Evolutionary conservation across 179 eudicot species (phyloP).

Genomic region (Pouteria campechiana): DNA sequence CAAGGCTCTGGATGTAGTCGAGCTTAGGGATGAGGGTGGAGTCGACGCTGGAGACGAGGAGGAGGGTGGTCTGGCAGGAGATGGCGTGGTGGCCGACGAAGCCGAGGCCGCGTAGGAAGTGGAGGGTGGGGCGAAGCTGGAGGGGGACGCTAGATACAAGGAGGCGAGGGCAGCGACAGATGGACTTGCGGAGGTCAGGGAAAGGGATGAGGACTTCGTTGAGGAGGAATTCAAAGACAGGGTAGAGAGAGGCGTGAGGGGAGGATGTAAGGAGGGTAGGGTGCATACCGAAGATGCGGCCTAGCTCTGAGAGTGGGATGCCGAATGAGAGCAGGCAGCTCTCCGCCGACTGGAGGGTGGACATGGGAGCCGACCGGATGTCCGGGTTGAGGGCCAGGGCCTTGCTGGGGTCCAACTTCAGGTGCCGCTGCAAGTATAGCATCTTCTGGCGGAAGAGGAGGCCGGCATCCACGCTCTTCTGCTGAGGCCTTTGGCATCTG

Average conservation of each 20-base stretch:
- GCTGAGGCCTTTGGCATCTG: conserved; percentile 3
- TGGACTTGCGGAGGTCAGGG: conserved; percentile 27
- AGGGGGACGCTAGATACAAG: conserved; percentile 32
- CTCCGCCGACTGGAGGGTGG: conserved; percentile 38
- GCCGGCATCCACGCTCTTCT: conserved; percentile 30
- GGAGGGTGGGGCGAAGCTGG: conserved; percentile 49
- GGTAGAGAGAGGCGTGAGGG: conserved; percentile 52
- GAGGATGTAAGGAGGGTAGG: conserved; percentile 62
- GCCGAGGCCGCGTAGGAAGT: conserved; percentile 46
- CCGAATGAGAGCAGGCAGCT: conserved; percentile 52
- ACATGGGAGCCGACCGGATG: conserved; percentile 51
- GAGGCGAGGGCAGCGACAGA: conserved; percentile 65
- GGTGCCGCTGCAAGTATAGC: conserved; percentile 54
- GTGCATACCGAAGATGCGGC: conserved; percentile 69
- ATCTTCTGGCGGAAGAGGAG: conserved; percentile 54
- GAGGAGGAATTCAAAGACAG: conserved; percentile 51
- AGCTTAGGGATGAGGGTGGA: conserved; percentile 42
- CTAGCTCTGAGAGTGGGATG: conserved; percentile 33
- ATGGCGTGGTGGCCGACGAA: conserved; percentile 32
- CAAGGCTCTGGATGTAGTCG: conserved; percentile 35
- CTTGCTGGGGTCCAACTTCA: conserved; percentile 48
- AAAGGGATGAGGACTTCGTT: conserved; percentile 39
- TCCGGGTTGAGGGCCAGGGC: conserved; percentile 62
- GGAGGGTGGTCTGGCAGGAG: conserved; percentile 33
- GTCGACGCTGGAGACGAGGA: conserved; percentile 56